These are phyloP conservation scores for Myotisia sp. DNA, from an alignment of 2,329 filamentous ascomycete species.

Conservation along the genomic window DNA sequence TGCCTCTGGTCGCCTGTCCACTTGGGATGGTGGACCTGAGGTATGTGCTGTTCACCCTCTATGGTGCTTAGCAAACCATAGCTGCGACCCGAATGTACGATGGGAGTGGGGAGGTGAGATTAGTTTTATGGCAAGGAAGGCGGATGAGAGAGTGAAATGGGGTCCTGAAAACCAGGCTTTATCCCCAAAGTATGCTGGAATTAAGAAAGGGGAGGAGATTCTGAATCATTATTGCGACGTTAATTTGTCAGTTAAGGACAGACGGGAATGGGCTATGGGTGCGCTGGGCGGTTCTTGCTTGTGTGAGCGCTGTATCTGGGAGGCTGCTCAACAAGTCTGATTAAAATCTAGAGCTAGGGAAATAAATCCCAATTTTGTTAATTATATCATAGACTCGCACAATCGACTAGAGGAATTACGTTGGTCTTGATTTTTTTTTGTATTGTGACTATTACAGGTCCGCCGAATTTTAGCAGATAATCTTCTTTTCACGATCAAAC, in stretches of 20 bases:
- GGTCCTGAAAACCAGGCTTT: constrained; percentile 31
- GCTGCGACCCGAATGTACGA: constrained; percentile 83
- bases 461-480: no score
- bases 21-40: constrained; percentile 67
- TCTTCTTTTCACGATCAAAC: no score
- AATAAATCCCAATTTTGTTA: no score
- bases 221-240: constrained; percentile 92
- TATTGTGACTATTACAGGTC: no score
- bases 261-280: constrained; percentile 77
- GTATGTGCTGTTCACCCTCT: constrained; percentile 86
- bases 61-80: constrained; percentile 94
- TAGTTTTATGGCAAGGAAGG: constrained; percentile 23
- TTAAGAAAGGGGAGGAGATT: constrained; percentile 69
- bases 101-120: constrained; percentile 68
- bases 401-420: no score
- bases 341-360: no score
- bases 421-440: no score
- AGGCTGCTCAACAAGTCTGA: constrained; percentile 30
- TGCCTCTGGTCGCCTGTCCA: constrained; percentile 68
- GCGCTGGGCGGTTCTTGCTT: constrained; percentile 80
- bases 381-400: no score
- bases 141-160: constrained; percentile 26
- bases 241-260: constrained; percentile 57
- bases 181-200: constrained; percentile 38
- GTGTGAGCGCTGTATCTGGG: constrained; percentile 67